phyloP scores from a whole-genome alignment of 805 yeast species.

The Teunomyces funiuensis region DNA sequence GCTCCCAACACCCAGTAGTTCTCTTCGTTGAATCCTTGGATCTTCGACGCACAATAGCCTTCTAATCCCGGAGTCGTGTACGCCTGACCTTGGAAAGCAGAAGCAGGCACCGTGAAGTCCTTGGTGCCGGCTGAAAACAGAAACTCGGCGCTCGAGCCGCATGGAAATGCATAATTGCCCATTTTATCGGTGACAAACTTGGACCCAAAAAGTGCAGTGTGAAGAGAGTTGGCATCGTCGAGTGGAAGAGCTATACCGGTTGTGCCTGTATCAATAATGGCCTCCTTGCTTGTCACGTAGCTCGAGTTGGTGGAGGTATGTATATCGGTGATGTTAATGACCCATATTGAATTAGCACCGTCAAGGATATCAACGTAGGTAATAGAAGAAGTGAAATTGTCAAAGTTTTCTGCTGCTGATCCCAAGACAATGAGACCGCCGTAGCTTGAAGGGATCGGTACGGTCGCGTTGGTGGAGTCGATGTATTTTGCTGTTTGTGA shows the following conservation, averaged over 20 bases:
- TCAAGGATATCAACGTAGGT: slow-evolving; percentile 37
- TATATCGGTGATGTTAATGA: slow-evolving; percentile 42
- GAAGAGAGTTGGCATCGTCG: slow-evolving; percentile 53
- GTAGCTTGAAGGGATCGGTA: slow-evolving; percentile 28
- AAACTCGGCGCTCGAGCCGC: slow-evolving; percentile 45
- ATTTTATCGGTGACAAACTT: slow-evolving; percentile 54
- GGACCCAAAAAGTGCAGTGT: slow-evolving; percentile 44
- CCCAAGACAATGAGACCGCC: slow-evolving; percentile 32
- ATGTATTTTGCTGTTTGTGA: slow-evolving; percentile 15
- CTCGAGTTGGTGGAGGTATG: slow-evolving; percentile 24
- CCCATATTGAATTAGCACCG: slow-evolving; percentile 49
- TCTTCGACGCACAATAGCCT: slow-evolving; percentile 63
- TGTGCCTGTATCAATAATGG: slow-evolving; percentile 66
- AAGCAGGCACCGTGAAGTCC: slow-evolving; percentile 46
- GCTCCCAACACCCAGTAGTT: slow-evolving; percentile 61
- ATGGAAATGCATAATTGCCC: slow-evolving; percentile 58
- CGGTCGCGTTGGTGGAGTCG: slow-evolving; percentile 16
- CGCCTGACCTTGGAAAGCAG: slow-evolving; percentile 48
- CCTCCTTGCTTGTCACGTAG: slow-evolving; percentile 29
- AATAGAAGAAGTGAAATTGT: slow-evolving; percentile 29
- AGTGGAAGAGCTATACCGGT: slow-evolving; percentile 58
- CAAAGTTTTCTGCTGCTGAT: slow-evolving; percentile 14
- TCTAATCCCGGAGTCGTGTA: slow-evolving; percentile 34
- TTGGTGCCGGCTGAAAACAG: slow-evolving; percentile 42
- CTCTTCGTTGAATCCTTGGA: slow-evolving; percentile 53